Evolutionary conservation across 2,329 filamentous ascomycete genomes (phyloP), one percentile per base, ranked within the genome.

Genomic region (Ilyonectria robusta): DNA sequence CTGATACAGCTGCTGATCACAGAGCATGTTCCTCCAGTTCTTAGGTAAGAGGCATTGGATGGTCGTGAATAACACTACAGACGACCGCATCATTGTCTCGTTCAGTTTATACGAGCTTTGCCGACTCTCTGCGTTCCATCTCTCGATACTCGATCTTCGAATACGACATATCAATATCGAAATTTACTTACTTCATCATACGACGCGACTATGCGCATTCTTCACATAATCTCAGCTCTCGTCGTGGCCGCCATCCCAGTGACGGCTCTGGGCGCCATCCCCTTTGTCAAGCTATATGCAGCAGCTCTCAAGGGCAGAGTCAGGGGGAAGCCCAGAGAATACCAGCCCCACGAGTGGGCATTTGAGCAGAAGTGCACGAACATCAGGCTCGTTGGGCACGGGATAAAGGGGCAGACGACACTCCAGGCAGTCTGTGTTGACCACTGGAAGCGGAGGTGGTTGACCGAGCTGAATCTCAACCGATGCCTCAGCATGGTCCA

Each of bases 401-500:
- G 15, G 31, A 62, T 17, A 71, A 47, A 67, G 17, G 72, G 73
- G 17, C 53, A 59, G 50, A 69, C 70, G 42, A 69, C 65, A 10
- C 69, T 77, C 6, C 65, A 70, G 61, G 76, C 59, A 6, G 46
- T 60, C 31, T 78, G 76, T 42, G 51, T 59, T 7, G 73, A 76
- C 35, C 62, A 55, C 2, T 51, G 56, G 23, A 67, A 68, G 0
- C n/a, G 51, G 6, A 70, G 68, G 71, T 77, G 72, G 73, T 51
- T 66, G n/a, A 77, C 76, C 51, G 72, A 54, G 37, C 23, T 78
- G 51, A 75, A 77, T 46, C 42, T 77, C 63, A 77, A 76, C 23
- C 21, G 44, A 11, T 77, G 75, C 19, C 19, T 76, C 19, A 73
- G 58, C 10, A 75, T 71, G 54, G 31, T 55, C 13, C 63, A 46